Evolutionary conservation across 2,329 filamentous ascomycete genomes (phyloP).

Genomic region (Aphanocladium album): DNA sequence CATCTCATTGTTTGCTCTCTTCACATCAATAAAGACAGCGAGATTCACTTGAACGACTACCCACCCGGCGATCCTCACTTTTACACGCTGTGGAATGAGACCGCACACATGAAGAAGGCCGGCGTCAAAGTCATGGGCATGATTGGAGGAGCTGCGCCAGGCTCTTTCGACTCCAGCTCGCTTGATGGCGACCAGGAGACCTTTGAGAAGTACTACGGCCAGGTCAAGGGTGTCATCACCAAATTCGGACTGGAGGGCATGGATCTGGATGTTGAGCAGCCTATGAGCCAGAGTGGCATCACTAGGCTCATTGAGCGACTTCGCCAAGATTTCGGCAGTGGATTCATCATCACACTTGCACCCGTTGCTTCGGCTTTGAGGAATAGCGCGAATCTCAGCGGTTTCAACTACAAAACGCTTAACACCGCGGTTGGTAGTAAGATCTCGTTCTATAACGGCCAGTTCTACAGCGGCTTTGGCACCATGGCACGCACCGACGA

Average conservation of each 20-base stretch:
- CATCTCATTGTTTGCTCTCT: conserved; percentile 81
- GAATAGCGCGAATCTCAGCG: conserved; percentile 57
- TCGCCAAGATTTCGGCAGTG: conserved; percentile 59
- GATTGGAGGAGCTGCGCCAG: conserved; percentile 75
- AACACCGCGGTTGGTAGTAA: conserved; percentile 57
- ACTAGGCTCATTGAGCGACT: conserved; percentile 61
- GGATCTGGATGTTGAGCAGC: conserved; percentile 73
- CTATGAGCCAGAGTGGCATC: conserved; percentile 60
- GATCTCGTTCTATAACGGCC: conserved; percentile 78
- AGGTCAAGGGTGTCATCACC: conserved; percentile 59
- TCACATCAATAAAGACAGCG: conserved; percentile 64
- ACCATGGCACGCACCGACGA: conserved; percentile 35
- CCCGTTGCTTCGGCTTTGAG: conserved; percentile 70
- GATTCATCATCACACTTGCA: conserved; percentile 71
- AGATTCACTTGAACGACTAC: conserved; percentile 73
- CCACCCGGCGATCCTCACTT: conserved; percentile 59
- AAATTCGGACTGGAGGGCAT: conserved; percentile 59
- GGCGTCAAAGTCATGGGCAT: conserved; percentile 78
- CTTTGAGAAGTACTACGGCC: conserved; percentile 70
- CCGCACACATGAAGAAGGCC: conserved; percentile 60
- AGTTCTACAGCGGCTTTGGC: conserved; percentile 88
- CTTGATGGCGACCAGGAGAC: conserved; percentile 51
- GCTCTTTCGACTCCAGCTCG: conserved; percentile 54
- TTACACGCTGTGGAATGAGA: conserved; percentile 70
- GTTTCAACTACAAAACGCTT: conserved; percentile 70